Percentiles rank a stretch among this genome's conserved stretches.
phyloP scores from a whole-genome alignment of 371 early-diverging fungal genomes.

The Blastocladiella emersonii region DNA sequence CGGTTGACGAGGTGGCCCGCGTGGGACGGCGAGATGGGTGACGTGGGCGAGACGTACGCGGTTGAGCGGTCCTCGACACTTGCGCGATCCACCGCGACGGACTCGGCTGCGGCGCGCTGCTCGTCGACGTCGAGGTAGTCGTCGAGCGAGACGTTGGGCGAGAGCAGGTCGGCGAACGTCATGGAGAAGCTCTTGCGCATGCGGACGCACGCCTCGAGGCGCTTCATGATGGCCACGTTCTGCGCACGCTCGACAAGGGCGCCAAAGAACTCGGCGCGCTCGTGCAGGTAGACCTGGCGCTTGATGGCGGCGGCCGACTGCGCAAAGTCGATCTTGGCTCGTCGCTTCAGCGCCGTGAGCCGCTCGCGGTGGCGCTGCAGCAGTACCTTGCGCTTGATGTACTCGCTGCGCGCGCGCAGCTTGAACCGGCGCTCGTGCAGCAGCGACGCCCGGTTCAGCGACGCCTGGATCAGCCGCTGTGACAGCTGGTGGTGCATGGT shows the following conservation, averaged over 20 bases:
- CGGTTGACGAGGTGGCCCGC: neutral
- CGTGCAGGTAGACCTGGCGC: conserved; percentile 18
- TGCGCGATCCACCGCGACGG: too few species aligned
- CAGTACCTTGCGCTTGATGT: conserved; percentile 10
- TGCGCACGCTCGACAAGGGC: conserved; percentile 27
- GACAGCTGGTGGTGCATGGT: neutral
- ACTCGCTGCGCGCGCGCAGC: neutral
- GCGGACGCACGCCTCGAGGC: conserved; percentile 17
- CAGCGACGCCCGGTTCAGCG: neutral
- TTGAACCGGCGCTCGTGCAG: neutral
- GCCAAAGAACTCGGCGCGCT: conserved; percentile 15
- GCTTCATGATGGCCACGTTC: conserved; percentile 19
- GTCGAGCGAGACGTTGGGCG: neutral
- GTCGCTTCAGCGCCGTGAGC: conserved; percentile 13
- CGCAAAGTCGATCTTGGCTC: conserved; percentile 19
- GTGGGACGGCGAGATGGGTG: neutral
- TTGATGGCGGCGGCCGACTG: conserved; percentile 22
- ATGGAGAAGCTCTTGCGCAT: conserved; percentile 17
- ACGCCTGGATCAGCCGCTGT: neutral
- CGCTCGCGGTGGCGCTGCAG: conserved; percentile 20
- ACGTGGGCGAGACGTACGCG: neutral
- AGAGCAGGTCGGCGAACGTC: conserved; percentile 12
- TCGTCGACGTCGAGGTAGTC: neutral
- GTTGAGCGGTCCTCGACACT: too few species aligned
- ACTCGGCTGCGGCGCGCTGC: neutral